Evolutionary conservation across 768 basidiomycete genomes (phyloP).

Genomic region (Dioszegia aurantiaca): DNA sequence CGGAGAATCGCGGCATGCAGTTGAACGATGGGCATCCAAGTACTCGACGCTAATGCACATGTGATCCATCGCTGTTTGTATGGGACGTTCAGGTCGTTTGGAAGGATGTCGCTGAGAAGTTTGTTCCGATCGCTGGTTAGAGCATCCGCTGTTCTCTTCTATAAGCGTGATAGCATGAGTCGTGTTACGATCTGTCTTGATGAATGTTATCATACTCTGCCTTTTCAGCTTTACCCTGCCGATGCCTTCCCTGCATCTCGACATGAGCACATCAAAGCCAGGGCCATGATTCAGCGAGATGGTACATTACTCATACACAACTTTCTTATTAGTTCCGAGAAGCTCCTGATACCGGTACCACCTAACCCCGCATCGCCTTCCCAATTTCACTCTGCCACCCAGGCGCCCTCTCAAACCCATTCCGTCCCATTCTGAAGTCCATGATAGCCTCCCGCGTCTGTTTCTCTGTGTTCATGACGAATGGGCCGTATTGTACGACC

Average conservation of each 20-base stretch:
- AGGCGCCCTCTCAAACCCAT: constrained; percentile 88
- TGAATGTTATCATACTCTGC: too few relatives aligned
- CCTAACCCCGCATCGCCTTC: constrained; percentile 17
- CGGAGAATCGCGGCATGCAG: too few relatives aligned
- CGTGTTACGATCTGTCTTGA: not conserved
- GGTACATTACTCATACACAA: too few relatives aligned
- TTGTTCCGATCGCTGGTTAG: constrained; percentile 8
- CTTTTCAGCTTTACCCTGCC: too few relatives aligned
- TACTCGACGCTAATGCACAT: too few relatives aligned
- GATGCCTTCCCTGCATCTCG: too few relatives aligned
- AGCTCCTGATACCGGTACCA: too few relatives aligned
- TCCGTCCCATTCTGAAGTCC: constrained; percentile 73
- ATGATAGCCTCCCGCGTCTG: constrained; percentile 77
- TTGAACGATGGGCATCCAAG: too few relatives aligned
- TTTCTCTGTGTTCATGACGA: constrained; percentile 73
- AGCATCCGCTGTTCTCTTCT: not conserved
- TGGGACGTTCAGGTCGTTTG: constrained; percentile 5
- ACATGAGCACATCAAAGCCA: too few relatives aligned
- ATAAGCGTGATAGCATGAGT: not conserved
- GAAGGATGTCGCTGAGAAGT: constrained; percentile 20
- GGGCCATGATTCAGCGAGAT: too few relatives aligned
- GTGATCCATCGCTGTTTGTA: too few relatives aligned
- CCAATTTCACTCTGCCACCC: constrained; percentile 83
- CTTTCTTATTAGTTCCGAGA: too few relatives aligned
- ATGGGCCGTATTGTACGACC: constrained; percentile 63